These are phyloP conservation scores for Chaetomium cochliodes DNA, from an alignment of 495 filamentous ascomycete species.

Conservation along the genomic window DNA sequence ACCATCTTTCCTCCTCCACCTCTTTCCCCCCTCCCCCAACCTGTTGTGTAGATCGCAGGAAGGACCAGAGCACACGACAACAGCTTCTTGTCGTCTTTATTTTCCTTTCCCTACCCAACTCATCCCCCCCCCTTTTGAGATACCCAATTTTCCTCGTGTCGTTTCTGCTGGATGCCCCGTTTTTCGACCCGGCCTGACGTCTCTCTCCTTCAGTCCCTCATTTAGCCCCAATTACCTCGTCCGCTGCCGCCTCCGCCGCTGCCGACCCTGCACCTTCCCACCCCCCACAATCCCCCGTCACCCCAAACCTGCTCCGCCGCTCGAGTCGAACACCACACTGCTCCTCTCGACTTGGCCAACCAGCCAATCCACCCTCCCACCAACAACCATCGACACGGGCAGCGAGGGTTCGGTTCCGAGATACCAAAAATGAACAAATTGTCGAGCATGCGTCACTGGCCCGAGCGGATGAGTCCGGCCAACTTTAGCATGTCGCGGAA, in stretches of 20 bases:
- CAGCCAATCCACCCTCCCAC: neutral
- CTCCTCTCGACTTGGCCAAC: neutral
- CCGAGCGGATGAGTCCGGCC: slow-evolving; percentile 79
- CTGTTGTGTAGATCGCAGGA: slow-evolving; percentile 35
- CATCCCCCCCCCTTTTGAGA: slow-evolving; percentile 28
- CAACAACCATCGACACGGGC: slow-evolving; percentile 6
- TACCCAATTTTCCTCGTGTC: slow-evolving; percentile 33
- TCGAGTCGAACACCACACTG: neutral
- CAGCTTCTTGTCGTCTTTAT: slow-evolving; percentile 35
- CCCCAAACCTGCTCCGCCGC: neutral
- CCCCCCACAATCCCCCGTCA: slow-evolving; percentile 5
- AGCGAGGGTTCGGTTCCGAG: slow-evolving; percentile 10
- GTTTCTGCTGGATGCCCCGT: slow-evolving; percentile 29
- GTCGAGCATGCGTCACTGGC: slow-evolving; percentile 91
- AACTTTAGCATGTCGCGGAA: slow-evolving; percentile 74
- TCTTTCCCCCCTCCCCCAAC: slow-evolving; percentile 36
- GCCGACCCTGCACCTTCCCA: slow-evolving; percentile 9
- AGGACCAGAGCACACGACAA: slow-evolving; percentile 41
- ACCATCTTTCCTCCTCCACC: slow-evolving; percentile 41
- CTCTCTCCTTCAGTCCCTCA: slow-evolving; percentile 30
- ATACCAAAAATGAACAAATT: slow-evolving; percentile 80
- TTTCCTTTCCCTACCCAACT: slow-evolving; percentile 20
- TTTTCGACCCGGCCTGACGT: slow-evolving; percentile 25
- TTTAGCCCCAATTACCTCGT: slow-evolving; percentile 34
- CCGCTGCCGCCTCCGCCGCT: slow-evolving; percentile 17